Percentiles rank a stretch among this genome's conserved stretches.
These are phyloP conservation scores for Saturnispora besseyi DNA, from an alignment of 805 yeast genomes.

Conservation along the genomic window DNA sequence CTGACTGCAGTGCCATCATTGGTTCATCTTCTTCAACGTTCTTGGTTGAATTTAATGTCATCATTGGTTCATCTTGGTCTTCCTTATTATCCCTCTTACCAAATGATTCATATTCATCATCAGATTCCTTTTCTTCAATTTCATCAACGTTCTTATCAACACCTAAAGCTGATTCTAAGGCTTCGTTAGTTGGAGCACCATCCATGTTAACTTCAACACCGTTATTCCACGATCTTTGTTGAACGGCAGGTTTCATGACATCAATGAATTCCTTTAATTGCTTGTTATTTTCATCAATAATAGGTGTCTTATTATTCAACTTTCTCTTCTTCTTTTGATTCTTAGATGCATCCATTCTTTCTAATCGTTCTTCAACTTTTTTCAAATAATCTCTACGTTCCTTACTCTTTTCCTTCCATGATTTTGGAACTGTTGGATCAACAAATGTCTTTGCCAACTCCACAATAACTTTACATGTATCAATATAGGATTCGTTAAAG, in stretches of 20 bases:
- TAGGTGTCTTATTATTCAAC: constrained; percentile 36
- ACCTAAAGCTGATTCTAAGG: constrained; percentile 35
- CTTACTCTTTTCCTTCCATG: constrained; percentile 46
- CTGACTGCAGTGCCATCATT: constrained; percentile 10
- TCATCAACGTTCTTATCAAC: constrained; percentile 7
- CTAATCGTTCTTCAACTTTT: constrained; percentile 41
- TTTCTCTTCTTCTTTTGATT: constrained; percentile 30
- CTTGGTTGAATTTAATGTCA: neutral
- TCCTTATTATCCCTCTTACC: constrained; percentile 24
- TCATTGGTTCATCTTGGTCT: constrained; percentile 22
- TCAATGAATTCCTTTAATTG: constrained; percentile 73
- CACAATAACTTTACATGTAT: constrained; percentile 73
- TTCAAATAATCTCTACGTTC: constrained; percentile 41
- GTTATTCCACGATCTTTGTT: constrained; percentile 68
- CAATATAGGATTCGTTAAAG: constrained; percentile 72
- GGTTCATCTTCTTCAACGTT: constrained; percentile 32
- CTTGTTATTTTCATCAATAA: constrained; percentile 52
- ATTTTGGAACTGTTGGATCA: constrained; percentile 71
- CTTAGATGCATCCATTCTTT: constrained; percentile 39
- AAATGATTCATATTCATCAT: constrained; percentile 46
- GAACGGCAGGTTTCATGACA: constrained; percentile 68
- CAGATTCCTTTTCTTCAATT: constrained; percentile 31
- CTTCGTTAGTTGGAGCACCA: constrained; percentile 38
- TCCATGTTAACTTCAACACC: constrained; percentile 41
- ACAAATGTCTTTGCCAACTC: constrained; percentile 76